Conservation (phyloP, 352 stramenopile genomes). For the Globisporangium emineosum region DNA sequence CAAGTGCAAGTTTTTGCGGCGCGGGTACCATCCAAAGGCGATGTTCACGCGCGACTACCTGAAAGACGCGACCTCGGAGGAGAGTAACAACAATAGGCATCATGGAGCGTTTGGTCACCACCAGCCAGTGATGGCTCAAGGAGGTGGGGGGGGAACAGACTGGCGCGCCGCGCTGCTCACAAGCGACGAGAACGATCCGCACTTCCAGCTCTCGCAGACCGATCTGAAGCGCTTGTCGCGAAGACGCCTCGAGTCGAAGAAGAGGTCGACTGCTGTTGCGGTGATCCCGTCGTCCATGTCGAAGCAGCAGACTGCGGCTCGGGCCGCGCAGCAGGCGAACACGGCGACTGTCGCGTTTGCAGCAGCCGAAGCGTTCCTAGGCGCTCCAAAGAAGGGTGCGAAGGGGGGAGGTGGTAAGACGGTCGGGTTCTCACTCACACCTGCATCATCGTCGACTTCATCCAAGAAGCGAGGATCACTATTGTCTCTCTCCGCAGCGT, state of each 20-base stretch:
- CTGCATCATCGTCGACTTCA: background rate
- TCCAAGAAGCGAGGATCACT: constrained; percentile 9
- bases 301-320: background rate
- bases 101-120: constrained; percentile 19
- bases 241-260: constrained; percentile 29
- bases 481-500: background rate
- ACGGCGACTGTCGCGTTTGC: constrained; percentile 35
- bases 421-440: background rate
- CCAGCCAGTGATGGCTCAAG: constrained; percentile 19
- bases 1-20: constrained; percentile 55
- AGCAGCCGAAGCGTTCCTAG: constrained; percentile 43
- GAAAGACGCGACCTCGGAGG: constrained; percentile 30
- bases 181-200: constrained; percentile 28
- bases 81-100: background rate
- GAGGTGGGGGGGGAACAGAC: constrained; percentile 10
- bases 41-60: constrained; percentile 58
- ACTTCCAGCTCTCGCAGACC: constrained; percentile 34
- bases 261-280: constrained; percentile 14
- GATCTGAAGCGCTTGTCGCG: constrained; percentile 42
- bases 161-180: constrained; percentile 35
- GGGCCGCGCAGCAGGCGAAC: constrained; percentile 23
- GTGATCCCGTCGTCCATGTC: background rate
- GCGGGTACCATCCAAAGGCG: constrained; percentile 57
- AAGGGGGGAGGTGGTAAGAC: constrained; percentile 20
- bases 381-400: constrained; percentile 6